Conservation (phyloP, 805 yeast genomes). For the Yamadazyma insecticola region DNA sequence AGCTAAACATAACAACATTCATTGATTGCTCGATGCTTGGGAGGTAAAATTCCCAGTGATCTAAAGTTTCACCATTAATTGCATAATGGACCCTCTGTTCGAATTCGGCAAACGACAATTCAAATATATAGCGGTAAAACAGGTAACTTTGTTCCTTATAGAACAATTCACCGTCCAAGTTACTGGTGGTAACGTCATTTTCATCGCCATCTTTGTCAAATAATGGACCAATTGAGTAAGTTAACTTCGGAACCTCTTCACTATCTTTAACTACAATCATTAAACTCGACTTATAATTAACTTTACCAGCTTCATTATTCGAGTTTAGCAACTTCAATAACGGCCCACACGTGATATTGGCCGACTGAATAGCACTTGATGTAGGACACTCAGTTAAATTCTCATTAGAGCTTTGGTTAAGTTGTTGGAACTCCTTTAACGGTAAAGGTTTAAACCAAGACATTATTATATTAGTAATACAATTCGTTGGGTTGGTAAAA, state of each 20-base stretch:
- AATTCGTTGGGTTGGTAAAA: too few relatives aligned
- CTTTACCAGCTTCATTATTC: conserved; percentile 49
- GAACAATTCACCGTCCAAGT: conserved; percentile 43
- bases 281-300: conserved; percentile 65
- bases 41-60: conserved; percentile 56
- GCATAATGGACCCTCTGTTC: conserved; percentile 65
- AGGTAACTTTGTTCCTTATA: conserved; percentile 40
- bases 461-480: too few relatives aligned
- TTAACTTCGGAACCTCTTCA: conserved; percentile 21
- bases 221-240: conserved; percentile 37
- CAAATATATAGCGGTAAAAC: conserved; percentile 65
- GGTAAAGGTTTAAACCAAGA: too few relatives aligned
- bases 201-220: not conserved
- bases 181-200: conserved; percentile 26
- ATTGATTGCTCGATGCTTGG: conserved; percentile 64
- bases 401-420: not conserved
- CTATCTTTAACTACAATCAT: conserved; percentile 55
- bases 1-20: conserved; percentile 80
- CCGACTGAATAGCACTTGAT: conserved; percentile 19
- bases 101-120: conserved; percentile 38
- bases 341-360: conserved; percentile 73
- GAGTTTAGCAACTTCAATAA: conserved; percentile 63
- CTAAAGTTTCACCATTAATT: conserved; percentile 41
- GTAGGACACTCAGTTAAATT: conserved; percentile 16
- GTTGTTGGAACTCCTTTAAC: not conserved